phyloP scores from a whole-genome alignment of 495 filamentous ascomycete genomes.

The Choiromyces venosus region DNA sequence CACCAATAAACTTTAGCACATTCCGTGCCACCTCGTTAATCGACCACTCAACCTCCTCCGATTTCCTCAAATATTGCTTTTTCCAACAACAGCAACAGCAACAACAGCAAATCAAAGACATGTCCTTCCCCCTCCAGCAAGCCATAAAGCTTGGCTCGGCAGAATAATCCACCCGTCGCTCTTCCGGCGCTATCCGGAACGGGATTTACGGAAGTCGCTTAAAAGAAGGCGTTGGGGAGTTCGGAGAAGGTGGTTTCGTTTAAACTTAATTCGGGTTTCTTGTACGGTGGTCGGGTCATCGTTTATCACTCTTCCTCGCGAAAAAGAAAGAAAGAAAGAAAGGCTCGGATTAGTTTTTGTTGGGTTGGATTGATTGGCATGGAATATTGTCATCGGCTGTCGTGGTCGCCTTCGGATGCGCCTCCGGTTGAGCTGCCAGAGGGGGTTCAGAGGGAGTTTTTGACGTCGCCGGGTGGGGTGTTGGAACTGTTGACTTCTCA shows the following conservation, averaged over 20 bases:
- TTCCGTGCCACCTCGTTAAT: neutral
- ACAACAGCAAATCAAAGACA: neutral
- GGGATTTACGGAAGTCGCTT: neutral
- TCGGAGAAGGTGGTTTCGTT: too few species aligned
- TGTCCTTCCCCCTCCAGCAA: neutral
- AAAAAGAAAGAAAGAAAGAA: neutral
- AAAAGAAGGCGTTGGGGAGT: neutral
- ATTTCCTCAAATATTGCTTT: neutral
- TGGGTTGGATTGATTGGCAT: neutral
- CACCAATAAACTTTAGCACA: neutral
- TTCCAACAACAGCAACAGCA: neutral
- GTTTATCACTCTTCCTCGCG: neutral
- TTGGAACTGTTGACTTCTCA: conserved; percentile 13
- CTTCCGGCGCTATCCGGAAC: neutral
- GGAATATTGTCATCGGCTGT: neutral
- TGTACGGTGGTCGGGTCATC: neutral
- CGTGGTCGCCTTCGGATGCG: neutral
- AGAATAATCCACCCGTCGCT: neutral
- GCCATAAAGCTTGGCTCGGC: neutral
- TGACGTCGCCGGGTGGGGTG: conserved; percentile 13
- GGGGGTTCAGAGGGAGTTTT: conserved; percentile 11
- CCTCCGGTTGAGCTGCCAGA: conserved; percentile 2
- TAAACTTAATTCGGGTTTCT: neutral
- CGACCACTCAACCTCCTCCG: neutral
- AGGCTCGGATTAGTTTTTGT: neutral